Evolutionary conservation across 257 asterid species (phyloP).

Genomic region (Cinchona pubescens): DNA sequence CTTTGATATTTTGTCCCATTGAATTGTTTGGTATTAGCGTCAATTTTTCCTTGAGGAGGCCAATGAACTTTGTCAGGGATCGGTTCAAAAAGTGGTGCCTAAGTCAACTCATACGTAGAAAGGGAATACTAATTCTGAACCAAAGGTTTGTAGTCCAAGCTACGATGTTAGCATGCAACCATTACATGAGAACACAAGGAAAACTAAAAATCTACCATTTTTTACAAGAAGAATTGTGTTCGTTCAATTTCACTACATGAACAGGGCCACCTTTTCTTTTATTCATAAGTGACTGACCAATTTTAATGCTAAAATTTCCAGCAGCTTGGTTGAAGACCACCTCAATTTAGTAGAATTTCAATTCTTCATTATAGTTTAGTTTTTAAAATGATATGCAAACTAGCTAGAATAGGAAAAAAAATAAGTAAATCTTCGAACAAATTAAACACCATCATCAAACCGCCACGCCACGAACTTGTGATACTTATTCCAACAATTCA

Average conservation of each 20-base stretch:
- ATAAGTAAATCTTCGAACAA: no score
- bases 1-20: not conserved
- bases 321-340: not conserved
- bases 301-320: not conserved
- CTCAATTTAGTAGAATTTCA: no score
- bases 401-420: no score
- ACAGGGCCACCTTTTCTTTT: no score
- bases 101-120: not conserved
- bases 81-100: not conserved
- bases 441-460: no score
- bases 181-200: not conserved
- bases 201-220: not conserved
- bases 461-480: no score
- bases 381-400: no score
- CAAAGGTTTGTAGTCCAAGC: not conserved
- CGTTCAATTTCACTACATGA: not conserved
- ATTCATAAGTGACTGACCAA: no score
- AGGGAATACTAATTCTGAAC: no score
- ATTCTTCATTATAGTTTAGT: no score
- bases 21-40: not conserved
- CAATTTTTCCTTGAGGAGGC: not conserved
- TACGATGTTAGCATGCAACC: not conserved
- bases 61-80: not conserved
- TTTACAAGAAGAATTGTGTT: not conserved
- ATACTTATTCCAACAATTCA: no score